Evolutionary conservation across 371 early-diverging fungal genomes (phyloP), one percentile per base, ranked within the genome.

Genomic region (Mortierella polycephala): DNA sequence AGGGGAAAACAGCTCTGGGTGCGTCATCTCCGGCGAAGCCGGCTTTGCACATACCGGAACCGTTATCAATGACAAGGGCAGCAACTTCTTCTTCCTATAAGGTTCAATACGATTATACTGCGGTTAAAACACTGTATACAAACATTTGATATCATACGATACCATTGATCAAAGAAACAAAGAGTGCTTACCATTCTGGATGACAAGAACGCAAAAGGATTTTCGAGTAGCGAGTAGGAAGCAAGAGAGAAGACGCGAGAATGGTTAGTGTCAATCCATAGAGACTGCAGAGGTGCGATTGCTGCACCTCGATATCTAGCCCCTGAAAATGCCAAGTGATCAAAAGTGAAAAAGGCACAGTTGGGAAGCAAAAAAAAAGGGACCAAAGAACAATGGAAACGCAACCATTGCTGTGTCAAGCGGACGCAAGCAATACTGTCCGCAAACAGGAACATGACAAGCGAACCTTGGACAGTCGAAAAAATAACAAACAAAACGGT

Each of bases 21-120:
- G 90, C 89, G 60, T 97, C 97, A 71, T 96, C 96, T 53, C 98
- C 98, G 14, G 99, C 97, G 84, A 98, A 97, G 44, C 99, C 98
- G 55, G 97, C 96, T 83, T 98, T 98, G 79, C 96, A 95, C 71
- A 96, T 92, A 52, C 98, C 97, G 41, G 98, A 97, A 44, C 98
- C 98, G 95, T 96, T 85, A 61, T 66, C 60, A 60, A 80, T 74
- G 68, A 74, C 64, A 70, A 73, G 58, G 59, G 69, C 66, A 46
- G 69, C 65, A 47, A 69, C 69, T 64, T 69, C 69, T 37, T 68
- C 69, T 63, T 74, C 74, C 72, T 67, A 58, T 37, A 51, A 66
- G 47, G 7, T 47, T 18, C 16, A 51, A 51, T 16, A n/a, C 44
- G 53, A 5, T 30, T 30, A 30, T 30, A 30, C 30, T 30, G 30